Evolutionary conservation across 257 asterid genomes (phyloP).

Genomic region (Nicotiana knightiana): DNA sequence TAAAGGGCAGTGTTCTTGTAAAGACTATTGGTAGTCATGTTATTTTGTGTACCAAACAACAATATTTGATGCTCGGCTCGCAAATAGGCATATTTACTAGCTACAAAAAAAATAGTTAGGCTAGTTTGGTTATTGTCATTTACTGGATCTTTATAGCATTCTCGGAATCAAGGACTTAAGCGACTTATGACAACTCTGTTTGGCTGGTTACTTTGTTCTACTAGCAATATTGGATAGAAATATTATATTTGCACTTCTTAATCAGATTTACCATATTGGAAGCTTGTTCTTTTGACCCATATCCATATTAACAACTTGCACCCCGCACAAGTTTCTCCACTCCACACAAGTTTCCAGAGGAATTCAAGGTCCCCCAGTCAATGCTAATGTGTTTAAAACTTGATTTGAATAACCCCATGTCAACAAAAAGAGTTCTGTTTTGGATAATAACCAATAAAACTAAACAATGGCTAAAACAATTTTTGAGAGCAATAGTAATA

Average conservation of each 20-base stretch:
- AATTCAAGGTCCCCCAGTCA: too few species aligned
- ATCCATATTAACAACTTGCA: too few species aligned
- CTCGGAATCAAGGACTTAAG: neutral
- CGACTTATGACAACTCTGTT: neutral
- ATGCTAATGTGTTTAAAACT: too few species aligned
- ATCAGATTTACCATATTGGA: too few species aligned
- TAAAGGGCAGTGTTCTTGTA: conserved; percentile 50
- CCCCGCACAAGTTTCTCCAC: too few species aligned
- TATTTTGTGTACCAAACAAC: neutral
- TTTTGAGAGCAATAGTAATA: too few species aligned
- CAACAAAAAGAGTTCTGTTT: too few species aligned
- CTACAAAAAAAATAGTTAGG: neutral
- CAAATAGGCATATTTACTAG: conserved; percentile 7
- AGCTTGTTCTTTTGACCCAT: too few species aligned
- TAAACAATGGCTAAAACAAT: too few species aligned
- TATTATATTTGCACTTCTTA: neutral
- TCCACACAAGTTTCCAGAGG: too few species aligned
- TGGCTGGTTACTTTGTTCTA: neutral
- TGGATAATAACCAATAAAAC: too few species aligned
- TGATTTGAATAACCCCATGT: too few species aligned
- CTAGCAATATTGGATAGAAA: neutral
- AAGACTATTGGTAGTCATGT: conserved; percentile 49
- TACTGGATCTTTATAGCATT: neutral
- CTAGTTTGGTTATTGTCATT: neutral
- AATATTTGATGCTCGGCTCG: neutral